A percentile compares a stretch with the other conserved stretches of the same genome.
Conservation (phyloP, 2,329 filamentous ascomycete species). For the Trichophyton benhamiae region DNA sequence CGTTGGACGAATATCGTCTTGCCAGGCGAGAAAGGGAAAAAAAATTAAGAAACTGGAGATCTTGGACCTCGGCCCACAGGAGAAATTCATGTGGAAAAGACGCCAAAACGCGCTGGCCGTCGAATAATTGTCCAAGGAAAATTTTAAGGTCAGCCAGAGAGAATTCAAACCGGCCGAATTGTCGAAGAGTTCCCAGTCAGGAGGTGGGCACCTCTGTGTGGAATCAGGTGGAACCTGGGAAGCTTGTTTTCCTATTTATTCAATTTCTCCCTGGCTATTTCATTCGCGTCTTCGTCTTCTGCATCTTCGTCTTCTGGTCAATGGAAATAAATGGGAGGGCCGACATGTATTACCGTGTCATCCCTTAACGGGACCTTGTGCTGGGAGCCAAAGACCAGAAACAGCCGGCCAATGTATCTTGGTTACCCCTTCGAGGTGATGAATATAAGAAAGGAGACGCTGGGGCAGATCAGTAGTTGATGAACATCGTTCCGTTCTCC, state of each 20-base stretch:
- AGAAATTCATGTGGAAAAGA: conserved; percentile 1
- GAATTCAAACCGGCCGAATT: background rate
- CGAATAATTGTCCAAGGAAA: background rate
- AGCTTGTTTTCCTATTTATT: background rate
- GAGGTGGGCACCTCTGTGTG: background rate
- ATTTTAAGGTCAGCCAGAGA: background rate
- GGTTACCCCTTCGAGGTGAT: background rate
- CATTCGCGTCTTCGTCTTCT: background rate
- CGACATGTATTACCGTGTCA: background rate
- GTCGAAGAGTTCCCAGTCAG: background rate
- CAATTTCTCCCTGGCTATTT: background rate
- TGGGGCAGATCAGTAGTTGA: background rate
- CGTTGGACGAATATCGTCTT: background rate
- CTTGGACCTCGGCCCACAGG: background rate
- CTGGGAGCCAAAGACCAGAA: no score
- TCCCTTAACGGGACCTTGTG: background rate
- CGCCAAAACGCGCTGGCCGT: background rate
- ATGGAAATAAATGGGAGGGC: no score
- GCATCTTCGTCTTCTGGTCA: no score
- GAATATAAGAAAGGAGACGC: background rate
- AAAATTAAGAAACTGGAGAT: conserved; percentile 2
- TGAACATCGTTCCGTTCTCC: background rate
- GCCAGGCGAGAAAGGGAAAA: background rate
- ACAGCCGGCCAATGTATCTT: no score
- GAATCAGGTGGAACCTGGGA: background rate